Evolutionary conservation across 1,284 basidiomycete species (phyloP), one percentile per base, ranked within the genome.

Genomic region (Macrocybe sp.): DNA sequence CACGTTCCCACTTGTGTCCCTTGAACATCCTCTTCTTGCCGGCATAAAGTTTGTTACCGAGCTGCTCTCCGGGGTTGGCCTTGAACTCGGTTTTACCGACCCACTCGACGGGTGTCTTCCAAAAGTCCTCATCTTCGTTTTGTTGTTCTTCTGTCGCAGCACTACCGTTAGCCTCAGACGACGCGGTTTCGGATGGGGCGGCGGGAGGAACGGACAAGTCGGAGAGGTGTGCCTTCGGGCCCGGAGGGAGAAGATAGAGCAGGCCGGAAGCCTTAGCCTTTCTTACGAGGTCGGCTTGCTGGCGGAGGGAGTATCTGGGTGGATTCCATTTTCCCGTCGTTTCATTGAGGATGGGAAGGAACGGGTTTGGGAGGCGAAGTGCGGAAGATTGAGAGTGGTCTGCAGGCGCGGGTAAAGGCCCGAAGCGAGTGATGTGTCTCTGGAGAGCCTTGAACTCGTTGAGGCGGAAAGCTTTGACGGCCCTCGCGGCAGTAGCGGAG

Each of bases 21-120:
- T 90, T 91, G 78, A 91, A 90, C 87, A 90, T 89, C 54, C 76
- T 71, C 70, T 80, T 83, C 74, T 77, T 84, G 50, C 73, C 79
- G 10, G 83, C 79, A 55, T 90, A 90, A 56, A 90, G 64, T 45
- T 76, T 73, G 53, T 75, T 76, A 30, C 81, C 83, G 41, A 76
- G 60, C 32, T 81, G 75, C 28, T 74, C 71, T 39, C 79, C 79
- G 34, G 41, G 22, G 31, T 72, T 69, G 47, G 63, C 65, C 64
- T 73, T 76, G 57, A 69, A 66, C 56, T 72, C 71, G 44, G 71
- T 63, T 54, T 78, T 68, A 32, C 83, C 82, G 10, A 71, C 68
- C 86, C 85, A 87, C 29, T 73, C 67, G 2, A 85, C 65, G 9
- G 66, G 61, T 37, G 64, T 61, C 30, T 58, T 53, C 73, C 74